phyloP scores from a whole-genome alignment of 176 grass and related monocot genomes.

The Aegilops speltoides region DNA sequence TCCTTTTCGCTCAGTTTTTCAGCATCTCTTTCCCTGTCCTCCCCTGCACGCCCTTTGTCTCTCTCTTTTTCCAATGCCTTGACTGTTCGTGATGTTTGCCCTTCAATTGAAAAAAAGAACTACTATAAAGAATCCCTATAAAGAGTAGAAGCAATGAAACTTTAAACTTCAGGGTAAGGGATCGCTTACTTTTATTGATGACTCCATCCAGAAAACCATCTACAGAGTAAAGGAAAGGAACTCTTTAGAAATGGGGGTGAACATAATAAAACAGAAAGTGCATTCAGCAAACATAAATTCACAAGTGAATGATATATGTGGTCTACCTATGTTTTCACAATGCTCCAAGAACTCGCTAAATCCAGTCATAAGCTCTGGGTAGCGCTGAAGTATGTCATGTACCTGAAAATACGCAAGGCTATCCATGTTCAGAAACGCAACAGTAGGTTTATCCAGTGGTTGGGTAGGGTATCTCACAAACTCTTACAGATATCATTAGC shows the following conservation, averaged over 20 bases:
- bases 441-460: conserved; percentile 14
- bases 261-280: conserved; percentile 26
- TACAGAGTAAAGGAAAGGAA: conserved; percentile 48
- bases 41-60: conserved; percentile 52
- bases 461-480: not conserved
- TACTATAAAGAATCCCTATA: not conserved
- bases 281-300: not conserved
- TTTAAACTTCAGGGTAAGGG: not conserved
- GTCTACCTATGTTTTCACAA: conserved; percentile 78
- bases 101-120: conserved; percentile 38
- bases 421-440: conserved; percentile 4
- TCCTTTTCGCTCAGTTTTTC: conserved; percentile 55
- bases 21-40: conserved; percentile 56
- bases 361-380: conserved; percentile 64
- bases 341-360: conserved; percentile 73
- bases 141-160: not conserved
- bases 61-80: conserved; percentile 57
- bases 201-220: conserved; percentile 75
- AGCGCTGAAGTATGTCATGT: conserved; percentile 62
- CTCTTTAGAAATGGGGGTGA: conserved; percentile 16
- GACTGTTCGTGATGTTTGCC: conserved; percentile 33
- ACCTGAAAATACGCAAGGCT: conserved; percentile 45
- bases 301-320: not conserved
- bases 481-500: not conserved
- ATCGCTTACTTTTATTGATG: conserved; percentile 67